Evolutionary conservation across 768 basidiomycete genomes (phyloP), one percentile per base, ranked within the genome.

Genomic region (Hydnum rufescens): DNA sequence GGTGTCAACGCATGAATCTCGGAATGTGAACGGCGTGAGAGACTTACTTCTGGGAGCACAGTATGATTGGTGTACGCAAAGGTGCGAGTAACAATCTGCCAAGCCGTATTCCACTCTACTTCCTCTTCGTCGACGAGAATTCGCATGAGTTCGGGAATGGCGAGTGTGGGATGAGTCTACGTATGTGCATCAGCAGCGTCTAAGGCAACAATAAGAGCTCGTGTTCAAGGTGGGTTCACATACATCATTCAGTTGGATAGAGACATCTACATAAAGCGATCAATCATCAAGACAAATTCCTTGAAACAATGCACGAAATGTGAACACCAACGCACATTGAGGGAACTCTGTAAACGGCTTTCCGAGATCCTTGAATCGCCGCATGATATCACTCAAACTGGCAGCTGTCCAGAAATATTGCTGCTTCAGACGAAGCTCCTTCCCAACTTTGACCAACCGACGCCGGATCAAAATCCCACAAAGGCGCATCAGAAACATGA

Each of bases 21-120:
- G 3, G 26, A 25, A 36, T 13, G 31, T 31, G 31, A 54, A 16
- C 47, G 8, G 44, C 8, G 8, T 13, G 25, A 25, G 26, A 47
- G 8, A 13, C 44, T 25, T 25, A 58, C 72, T 76, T 59, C 87
- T 23, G 88, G 85, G 29, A 95, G 70, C 29, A 97, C 90, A 4
- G 86, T 89, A 65, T 89, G 90, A 64, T 93, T 95, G 5, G 90
- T 96, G 69, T 89, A 97, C 66, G 85, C 89, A 70, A 95, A 92
- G 2, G 85, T 88, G 62, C 81, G 81, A 51, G 78, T 86, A 43
- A 82, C 78, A 59, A 97, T 87, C 23, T 71, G 64, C 95, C 95
- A 99, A 3, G 95, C 92, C 16, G 65, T 59, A 57, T 77, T 75
- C 84, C 89, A 99, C 1, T 68, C 59, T 19, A 90, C 61, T 32